phyloP scores from a whole-genome alignment of 129 eudicot genomes.

The Solidago caesia region DNA sequence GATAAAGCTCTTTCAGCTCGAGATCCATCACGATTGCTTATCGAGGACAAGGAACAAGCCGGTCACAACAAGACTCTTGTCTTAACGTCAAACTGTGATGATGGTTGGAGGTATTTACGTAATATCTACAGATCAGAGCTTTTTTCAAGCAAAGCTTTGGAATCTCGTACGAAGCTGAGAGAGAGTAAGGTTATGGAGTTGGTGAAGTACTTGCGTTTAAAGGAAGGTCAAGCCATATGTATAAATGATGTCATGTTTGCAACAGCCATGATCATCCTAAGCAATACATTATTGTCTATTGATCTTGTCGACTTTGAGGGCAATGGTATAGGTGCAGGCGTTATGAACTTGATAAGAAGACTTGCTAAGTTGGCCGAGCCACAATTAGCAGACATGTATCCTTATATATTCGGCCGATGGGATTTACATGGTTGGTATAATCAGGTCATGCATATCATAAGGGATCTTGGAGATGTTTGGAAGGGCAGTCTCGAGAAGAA shows the following conservation, averaged over 20 bases:
- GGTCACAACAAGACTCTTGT: constrained; percentile 18
- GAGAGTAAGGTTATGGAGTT: constrained; percentile 31
- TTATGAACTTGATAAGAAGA: constrained; percentile 24
- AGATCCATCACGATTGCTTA: constrained; percentile 17
- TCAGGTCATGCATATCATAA: constrained; percentile 14
- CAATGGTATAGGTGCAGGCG: constrained; percentile 1
- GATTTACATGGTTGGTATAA: constrained; percentile 37
- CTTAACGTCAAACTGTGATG: constrained; percentile 21
- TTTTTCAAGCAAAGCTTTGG: constrained; percentile 35
- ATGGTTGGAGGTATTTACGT: constrained; percentile 27
- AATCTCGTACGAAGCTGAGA: constrained; percentile 22
- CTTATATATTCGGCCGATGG: constrained; percentile 27
- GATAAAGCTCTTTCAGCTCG: constrained; percentile 36
- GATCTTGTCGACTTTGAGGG: constrained; percentile 41
- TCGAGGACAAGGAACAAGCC: not conserved
- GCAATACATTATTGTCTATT: constrained; percentile 29
- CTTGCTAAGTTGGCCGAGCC: constrained; percentile 23
- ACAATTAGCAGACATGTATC: constrained; percentile 37
- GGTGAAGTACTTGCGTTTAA: constrained; percentile 28
- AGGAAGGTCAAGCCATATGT: constrained; percentile 26
- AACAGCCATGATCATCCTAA: constrained; percentile 33
- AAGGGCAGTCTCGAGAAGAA: constrained; percentile 28
- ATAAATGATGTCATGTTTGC: constrained; percentile 31
- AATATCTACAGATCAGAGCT: constrained; percentile 36
- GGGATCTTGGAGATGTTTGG: constrained; percentile 30